A percentile compares a stretch with the other conserved stretches of the same genome.
Conservation (phyloP, 2,329 filamentous ascomycete species). For the Fusarium cyanostomum region DNA sequence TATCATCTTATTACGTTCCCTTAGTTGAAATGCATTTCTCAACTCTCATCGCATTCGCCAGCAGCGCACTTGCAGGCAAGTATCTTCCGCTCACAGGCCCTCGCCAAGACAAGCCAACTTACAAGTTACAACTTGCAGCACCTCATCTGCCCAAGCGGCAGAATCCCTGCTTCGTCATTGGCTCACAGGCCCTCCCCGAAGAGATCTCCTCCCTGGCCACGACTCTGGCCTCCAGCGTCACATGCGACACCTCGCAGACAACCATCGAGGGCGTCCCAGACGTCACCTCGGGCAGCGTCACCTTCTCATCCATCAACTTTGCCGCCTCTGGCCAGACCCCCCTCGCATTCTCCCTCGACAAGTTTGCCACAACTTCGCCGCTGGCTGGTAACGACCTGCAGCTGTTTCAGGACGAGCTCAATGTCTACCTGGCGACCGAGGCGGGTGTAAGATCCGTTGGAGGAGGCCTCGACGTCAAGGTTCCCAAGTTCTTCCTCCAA, state of each 20-base stretch:
- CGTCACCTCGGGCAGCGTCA: conserved; percentile 59
- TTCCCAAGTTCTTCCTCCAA: conserved; percentile 70
- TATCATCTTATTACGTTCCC: not conserved
- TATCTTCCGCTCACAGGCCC: not conserved
- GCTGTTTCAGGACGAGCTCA: conserved; percentile 62
- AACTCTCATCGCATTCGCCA: conserved; percentile 26
- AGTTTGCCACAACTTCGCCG: conserved; percentile 61
- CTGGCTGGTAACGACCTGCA: conserved; percentile 60
- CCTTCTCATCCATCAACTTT: conserved; percentile 67
- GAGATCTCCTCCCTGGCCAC: conserved; percentile 58
- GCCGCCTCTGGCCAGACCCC: conserved; percentile 57
- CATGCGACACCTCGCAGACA: conserved; percentile 57
- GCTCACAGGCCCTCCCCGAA: conserved; percentile 58
- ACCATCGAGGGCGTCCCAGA: conserved; percentile 66
- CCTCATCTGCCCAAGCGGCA: conserved; percentile 42
- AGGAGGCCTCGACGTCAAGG: conserved; percentile 65
- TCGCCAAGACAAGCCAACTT: not conserved
- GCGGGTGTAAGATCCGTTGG: conserved; percentile 64
- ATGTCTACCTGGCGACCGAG: conserved; percentile 68
- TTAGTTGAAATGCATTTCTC: conserved; percentile 30
- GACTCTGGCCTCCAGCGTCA: conserved; percentile 55
- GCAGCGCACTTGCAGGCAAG: conserved; percentile 34
- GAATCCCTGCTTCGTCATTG: conserved; percentile 64
- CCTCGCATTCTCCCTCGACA: conserved; percentile 62
- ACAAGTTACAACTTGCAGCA: conserved; percentile 6